Evolutionary conservation across 1,284 basidiomycete species (phyloP), one percentile per base, ranked within the genome.

Genomic region (Pyrrhoderma lamaoense): DNA sequence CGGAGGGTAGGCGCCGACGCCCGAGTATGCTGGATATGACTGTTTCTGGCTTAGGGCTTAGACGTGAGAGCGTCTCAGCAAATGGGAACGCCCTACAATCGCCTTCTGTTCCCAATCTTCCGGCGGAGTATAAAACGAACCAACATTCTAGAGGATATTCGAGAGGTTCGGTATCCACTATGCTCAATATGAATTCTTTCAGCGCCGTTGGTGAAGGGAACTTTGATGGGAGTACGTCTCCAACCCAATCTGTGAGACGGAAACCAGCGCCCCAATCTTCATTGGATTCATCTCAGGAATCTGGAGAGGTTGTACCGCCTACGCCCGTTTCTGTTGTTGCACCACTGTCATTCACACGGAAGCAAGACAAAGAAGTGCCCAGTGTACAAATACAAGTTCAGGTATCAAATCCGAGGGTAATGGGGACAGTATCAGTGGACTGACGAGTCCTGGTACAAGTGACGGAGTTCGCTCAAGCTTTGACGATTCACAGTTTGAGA

Each of bases 91-190:
- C 56, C 21, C 55, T 57, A 22, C 67, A 68, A 31, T 67, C 74
- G 49, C 70, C 75, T 8, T 67, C 71, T 2, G 72, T 66, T 42
- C 74, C 72, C 21, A 65, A 61, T 34, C 59, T 73, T 50, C 70
- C 74, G 4, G 71, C 68, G 16, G 68, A 69, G 44, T 69, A 67
- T 55, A 53, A 22, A 60, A 40, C 38, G 38, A 18, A 8, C n/a
- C 63, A 51, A 55, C 51, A 51, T 19, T 25, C 45, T 25, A 49
- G 53, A 11, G 37, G 19, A 8, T 47, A 51, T 13, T 47, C 53
- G 22, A 49, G 53, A 13, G 49, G 21, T 25, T 55, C 53, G 16
- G 25, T 51, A 8, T 36, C 53, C 21, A 40, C 39, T 16, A 40
- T 40, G 38, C 44, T 42, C 21, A 31, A 25, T 34, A 34, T 42